phyloP scores from a whole-genome alignment of 768 basidiomycete species.

The Agaricus sinodeliciosus region DNA sequence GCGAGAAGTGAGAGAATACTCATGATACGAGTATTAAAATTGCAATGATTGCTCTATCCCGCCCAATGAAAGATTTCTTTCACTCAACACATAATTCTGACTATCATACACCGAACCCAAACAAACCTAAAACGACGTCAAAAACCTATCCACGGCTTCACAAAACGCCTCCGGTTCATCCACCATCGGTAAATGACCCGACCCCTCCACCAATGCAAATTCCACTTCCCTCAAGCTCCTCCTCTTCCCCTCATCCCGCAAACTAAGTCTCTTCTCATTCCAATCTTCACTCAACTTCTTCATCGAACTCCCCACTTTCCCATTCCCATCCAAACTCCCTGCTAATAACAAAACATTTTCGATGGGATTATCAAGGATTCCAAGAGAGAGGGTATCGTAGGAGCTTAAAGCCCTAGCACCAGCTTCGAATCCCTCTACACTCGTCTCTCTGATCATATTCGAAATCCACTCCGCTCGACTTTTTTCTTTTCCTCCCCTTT shows the following conservation, averaged over 20 bases:
- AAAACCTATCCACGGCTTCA: constrained; percentile 18
- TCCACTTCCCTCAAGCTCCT: background rate
- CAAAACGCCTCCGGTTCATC: constrained; percentile 39
- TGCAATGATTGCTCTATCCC: too few species aligned
- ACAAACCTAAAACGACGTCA: background rate
- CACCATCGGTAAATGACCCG: constrained; percentile 49
- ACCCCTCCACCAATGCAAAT: constrained; percentile 10
- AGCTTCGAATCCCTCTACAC: constrained; percentile 35
- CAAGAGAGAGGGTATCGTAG: constrained; percentile 28
- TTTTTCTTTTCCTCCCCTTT: background rate
- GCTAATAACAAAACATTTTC: constrained; percentile 36
- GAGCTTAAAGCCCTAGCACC: constrained; percentile 39
- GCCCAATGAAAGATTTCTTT: too few species aligned
- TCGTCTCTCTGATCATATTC: constrained; percentile 32
- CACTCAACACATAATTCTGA: background rate
- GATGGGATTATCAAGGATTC: constrained; percentile 20
- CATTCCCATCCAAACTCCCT: constrained; percentile 41
- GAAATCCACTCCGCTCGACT: constrained; percentile 23
- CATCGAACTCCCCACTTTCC: constrained; percentile 36
- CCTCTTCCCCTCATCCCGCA: background rate
- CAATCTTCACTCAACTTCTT: constrained; percentile 26
- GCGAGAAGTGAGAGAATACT: too few species aligned
- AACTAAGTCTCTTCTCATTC: constrained; percentile 15
- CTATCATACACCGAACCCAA: background rate
- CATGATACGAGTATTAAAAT: too few species aligned